A percentile compares a stretch with the other conserved stretches of the same genome.
These are phyloP conservation scores for Lentithecium fluviatile DNA, from an alignment of 495 filamentous ascomycete species.

Conservation along the genomic window DNA sequence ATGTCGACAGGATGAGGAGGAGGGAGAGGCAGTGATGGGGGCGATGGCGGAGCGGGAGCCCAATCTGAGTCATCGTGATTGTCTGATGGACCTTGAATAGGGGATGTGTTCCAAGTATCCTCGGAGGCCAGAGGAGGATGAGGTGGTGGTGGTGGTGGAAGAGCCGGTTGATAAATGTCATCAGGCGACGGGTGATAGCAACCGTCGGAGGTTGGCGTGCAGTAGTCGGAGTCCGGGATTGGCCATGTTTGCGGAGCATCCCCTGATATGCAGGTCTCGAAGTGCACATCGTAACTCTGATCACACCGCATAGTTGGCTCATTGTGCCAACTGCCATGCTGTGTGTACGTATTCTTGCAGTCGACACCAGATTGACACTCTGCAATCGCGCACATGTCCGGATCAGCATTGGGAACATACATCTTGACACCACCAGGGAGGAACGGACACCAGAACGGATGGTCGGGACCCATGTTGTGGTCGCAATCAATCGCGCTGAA, in stretches of 20 bases:
- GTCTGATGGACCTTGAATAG: not conserved
- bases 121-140: not conserved
- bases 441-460: slow-evolving; percentile 12
- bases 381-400: not conserved
- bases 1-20: too few species aligned
- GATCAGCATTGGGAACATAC: not conserved
- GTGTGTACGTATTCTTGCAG: slow-evolving; percentile 5
- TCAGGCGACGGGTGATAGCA: not conserved
- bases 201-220: not conserved
- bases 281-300: not conserved
- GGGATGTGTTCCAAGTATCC: not conserved
- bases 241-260: too few species aligned
- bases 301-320: slow-evolving; percentile 4
- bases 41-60: too few species aligned
- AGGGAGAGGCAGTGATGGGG: too few species aligned
- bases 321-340: slow-evolving; percentile 7
- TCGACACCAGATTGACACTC: not conserved
- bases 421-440: slow-evolving; percentile 15
- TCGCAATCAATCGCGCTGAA: slow-evolving; percentile 19
- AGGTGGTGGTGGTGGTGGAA: not conserved
- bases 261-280: slow-evolving; percentile 11
- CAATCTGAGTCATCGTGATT: too few species aligned
- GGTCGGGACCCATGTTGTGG: not conserved
- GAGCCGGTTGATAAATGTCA: not conserved
- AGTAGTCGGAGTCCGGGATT: not conserved